Base-by-base conservation (phyloP, 768 basidiomycete species). In the Rhizopogon vesiculosus region DNA sequence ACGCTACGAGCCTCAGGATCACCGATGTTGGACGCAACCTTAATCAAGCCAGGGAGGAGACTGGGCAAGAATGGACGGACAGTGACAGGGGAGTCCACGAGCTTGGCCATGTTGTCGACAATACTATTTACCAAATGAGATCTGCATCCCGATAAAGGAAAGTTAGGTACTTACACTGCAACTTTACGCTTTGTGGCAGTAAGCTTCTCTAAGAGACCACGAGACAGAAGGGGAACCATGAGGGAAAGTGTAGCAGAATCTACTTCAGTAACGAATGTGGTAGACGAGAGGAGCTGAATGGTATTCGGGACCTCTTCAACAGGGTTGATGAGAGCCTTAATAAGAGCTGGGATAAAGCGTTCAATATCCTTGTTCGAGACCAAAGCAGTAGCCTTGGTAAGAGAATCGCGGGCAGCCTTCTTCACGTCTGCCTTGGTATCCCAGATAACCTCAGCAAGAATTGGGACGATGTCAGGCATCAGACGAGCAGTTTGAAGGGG, bases 211-310 rank as follows among this genome's bases (percentile, higher is more conserved):
- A 74, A 81, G 61, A 96, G 81, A 84, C 95, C 95, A 80, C 95
- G 91, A 57, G 92, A 83, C 53, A 98, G 78, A 18, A 98, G 86
- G 67, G 95, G 95, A 57, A 95, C 95, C 93, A 98, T 97, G 63
- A 98, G 86, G 64, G 95, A 97, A 62, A 98, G 88, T 62, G 95
- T 97, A 55, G 94, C 83, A 49, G 94, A 93, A 66, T 97, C 95
- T 75, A 98, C 95, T 81, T 98, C 95, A 51, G 95, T 92, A 91
- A 98, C 95, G 87, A 97, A 98, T 74, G 95, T 98, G 75, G 95
- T 98, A 56, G 95, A 86, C 74, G 95, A 93, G 75, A 97, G 93
- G 77, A 96, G 89, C 60, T 82, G 82, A 66, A 98, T 91, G 67
- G 94, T 97, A 66, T 85, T 88, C 66, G 95, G 91, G 56, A 98